phyloP scores from a whole-genome alignment of 495 filamentous ascomycete species.

The Penicillium manginii region DNA sequence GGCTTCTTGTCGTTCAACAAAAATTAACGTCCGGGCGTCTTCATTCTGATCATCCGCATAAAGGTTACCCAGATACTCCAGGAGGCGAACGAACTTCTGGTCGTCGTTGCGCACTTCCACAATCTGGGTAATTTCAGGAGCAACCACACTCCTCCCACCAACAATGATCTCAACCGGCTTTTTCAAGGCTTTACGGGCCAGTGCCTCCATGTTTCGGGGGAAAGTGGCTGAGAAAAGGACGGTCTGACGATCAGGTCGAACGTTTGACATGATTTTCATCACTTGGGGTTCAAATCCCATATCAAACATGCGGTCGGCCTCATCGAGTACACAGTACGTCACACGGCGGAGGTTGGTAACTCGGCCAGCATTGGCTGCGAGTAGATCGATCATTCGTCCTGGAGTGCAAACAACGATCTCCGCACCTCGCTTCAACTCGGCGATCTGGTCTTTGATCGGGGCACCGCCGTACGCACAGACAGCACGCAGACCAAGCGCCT shows the following conservation, averaged over 20 bases:
- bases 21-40: constrained; percentile 86
- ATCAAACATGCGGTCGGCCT: constrained; percentile 99
- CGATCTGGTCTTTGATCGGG: constrained; percentile 97
- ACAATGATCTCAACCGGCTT: constrained; percentile 90
- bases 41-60: constrained; percentile 79
- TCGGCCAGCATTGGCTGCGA: constrained; percentile 88
- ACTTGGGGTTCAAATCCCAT: constrained; percentile 99
- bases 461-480: constrained; percentile 96
- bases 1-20: constrained; percentile 93
- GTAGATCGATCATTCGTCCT: constrained; percentile 94
- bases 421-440: constrained; percentile 90
- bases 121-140: constrained; percentile 91
- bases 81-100: constrained; percentile 80
- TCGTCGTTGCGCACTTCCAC: constrained; percentile 86
- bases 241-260: constrained; percentile 89
- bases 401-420: constrained; percentile 96
- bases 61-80: constrained; percentile 85
- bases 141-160: constrained; percentile 88
- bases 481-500: constrained; percentile 83
- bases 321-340: constrained; percentile 92
- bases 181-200: constrained; percentile 85
- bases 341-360: constrained; percentile 89
- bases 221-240: constrained; percentile 97
- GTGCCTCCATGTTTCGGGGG: constrained; percentile 87
- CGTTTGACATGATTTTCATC: constrained; percentile 91